Percentiles rank a stretch among this genome's conserved stretches.
These are phyloP conservation scores for Claviceps africana DNA, from an alignment of 2,329 filamentous ascomycete genomes.

Conservation along the genomic window DNA sequence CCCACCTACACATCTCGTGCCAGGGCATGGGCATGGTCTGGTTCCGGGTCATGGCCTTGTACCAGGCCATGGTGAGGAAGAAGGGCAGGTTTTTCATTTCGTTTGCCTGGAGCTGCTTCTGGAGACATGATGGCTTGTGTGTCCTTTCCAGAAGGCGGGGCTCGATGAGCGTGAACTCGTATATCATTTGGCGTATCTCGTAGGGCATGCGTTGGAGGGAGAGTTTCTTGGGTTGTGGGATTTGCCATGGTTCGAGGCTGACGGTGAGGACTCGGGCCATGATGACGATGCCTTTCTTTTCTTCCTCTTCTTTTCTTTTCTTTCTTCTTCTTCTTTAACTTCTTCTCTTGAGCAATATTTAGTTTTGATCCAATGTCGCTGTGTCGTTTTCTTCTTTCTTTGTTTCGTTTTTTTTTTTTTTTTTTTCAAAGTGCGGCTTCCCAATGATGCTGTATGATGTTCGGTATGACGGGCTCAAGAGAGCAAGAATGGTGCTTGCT, in stretches of 20 bases:
- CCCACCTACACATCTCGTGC: too few relatives aligned
- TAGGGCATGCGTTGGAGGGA: not conserved
- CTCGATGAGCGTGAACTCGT: slow-evolving; percentile 1
- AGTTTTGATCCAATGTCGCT: too few relatives aligned
- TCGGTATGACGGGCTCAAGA: too few relatives aligned
- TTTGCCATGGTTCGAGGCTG: not conserved
- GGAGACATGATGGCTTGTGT: not conserved
- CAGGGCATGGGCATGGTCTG: too few relatives aligned
- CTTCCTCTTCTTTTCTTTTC: not conserved
- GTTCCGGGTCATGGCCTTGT: too few relatives aligned
- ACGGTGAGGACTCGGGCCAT: not conserved
- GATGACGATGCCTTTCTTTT: too few relatives aligned
- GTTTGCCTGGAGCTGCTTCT: not conserved
- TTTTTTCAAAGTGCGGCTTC: too few relatives aligned
- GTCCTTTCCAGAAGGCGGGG: not conserved
- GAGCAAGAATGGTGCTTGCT: too few relatives aligned
- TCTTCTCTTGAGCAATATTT: too few relatives aligned
- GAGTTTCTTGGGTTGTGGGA: not conserved
- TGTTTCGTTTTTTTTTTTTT: not conserved
- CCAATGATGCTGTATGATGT: too few relatives aligned
- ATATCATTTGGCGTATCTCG: not conserved
- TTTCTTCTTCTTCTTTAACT: not conserved
- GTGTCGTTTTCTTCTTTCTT: too few relatives aligned
- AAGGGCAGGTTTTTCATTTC: not conserved
- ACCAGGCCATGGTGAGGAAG: not conserved